Base-by-base conservation (phyloP, 495 filamentous ascomycete genomes). In the Penicillium dipodomyicola region DNA sequence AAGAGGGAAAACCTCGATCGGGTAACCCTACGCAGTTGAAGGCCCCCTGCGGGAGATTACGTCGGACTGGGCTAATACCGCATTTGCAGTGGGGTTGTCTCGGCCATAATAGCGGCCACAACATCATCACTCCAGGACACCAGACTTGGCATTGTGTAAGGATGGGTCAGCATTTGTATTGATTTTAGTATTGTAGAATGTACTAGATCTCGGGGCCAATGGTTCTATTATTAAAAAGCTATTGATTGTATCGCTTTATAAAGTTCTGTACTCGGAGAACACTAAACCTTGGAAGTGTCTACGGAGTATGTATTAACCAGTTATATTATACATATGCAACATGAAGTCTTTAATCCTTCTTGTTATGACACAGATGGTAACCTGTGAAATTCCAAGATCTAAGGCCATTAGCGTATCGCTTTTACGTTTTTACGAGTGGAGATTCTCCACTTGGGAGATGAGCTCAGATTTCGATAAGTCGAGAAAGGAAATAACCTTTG, bases 61-160 rank as follows among this genome's bases (percentile, higher is more conserved):
- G 50, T 42, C 40, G 41, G 5, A 23, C 41, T 33, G 35, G 35
- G 15, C 6, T 39, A 12, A 11, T 33, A 3, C 11, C 30, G 30
- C 30, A 29, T 29, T 29, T 29, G 27, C 27, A 29, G 42, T 54
- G 52, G 52, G 10, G 40, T 46, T 54, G 52, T 54, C 52, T 54
- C 52, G 47, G 52, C 52, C 52, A 54, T 15, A 45, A 39, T 46
- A 23, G 29, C 30, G 52, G 32, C 33, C 19, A 45, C 25, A 30
- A 15, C 40, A 54, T 52, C 33, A 27, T 29, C 19, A 52, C 22
- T 22, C 22, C 22, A 27, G n/a, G 20, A 41, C 19, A 5, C 23
- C 35, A 15, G 5, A 6, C 33, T 35, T 50, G 30, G 48, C 48
- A 23, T 39, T 15, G 44, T 19, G 5, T 27, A 39, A 37, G 14